phyloP scores from a whole-genome alignment of 345 rosid genomes.

The Bruguiera sexangula region DNA sequence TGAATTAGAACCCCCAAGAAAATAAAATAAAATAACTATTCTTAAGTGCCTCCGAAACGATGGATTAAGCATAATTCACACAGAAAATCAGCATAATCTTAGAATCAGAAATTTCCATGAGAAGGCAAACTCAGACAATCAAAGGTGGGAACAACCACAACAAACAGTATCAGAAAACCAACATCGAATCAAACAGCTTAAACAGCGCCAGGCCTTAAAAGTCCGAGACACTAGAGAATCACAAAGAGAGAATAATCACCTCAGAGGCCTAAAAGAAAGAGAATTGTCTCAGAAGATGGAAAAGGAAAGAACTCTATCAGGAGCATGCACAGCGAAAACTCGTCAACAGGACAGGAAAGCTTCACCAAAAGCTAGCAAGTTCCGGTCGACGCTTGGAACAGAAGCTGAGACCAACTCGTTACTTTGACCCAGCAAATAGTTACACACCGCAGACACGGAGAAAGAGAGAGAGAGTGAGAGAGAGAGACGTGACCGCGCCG shows the following conservation, averaged over 20 bases:
- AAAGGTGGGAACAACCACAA: constrained; percentile 9
- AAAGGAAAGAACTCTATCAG: constrained; percentile 21
- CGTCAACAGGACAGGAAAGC: background rate
- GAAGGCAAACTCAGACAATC: background rate
- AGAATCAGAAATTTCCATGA: constrained; percentile 5
- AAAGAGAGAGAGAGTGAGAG: constrained; percentile 16
- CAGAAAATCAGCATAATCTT: constrained; percentile 12
- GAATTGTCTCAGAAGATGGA: background rate
- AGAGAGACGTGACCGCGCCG: no score
- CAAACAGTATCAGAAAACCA: constrained; percentile 12
- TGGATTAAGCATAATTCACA: background rate
- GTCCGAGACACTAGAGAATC: background rate
- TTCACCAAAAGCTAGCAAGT: constrained; percentile 18
- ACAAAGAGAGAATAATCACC: constrained; percentile 1
- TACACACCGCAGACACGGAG: background rate
- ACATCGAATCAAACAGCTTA: constrained; percentile 25
- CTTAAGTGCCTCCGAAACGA: background rate
- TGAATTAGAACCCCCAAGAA: background rate
- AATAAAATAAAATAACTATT: background rate
- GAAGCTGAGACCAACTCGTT: constrained; percentile 22
- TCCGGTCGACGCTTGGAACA: constrained; percentile 30
- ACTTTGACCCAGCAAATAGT: constrained; percentile 22
- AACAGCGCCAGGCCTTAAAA: constrained; percentile 20
- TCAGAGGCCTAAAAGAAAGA: background rate
- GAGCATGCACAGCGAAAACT: constrained; percentile 15